phyloP scores from a whole-genome alignment of 768 basidiomycete species.

The Ramaria sp. region DNA sequence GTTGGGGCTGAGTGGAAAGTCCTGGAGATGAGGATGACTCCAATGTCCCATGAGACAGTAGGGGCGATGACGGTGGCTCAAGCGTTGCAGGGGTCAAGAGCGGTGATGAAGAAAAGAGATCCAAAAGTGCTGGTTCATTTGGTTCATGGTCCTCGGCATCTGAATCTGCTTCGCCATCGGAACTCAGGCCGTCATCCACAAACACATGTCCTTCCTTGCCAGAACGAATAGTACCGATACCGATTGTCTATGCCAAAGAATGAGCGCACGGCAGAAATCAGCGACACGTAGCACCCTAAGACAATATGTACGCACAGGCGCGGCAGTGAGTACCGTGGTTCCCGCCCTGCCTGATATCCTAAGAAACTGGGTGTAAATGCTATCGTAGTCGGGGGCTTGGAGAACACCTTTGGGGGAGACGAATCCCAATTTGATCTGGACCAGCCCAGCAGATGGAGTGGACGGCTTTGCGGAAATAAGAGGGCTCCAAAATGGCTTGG shows the following conservation, averaged over 20 bases:
- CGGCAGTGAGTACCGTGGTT: slow-evolving; percentile 55
- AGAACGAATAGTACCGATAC: slow-evolving; percentile 74
- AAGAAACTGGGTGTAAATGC: slow-evolving; percentile 50
- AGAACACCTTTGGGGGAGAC: slow-evolving; percentile 31
- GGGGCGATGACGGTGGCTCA: slow-evolving; percentile 16
- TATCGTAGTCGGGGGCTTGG: slow-evolving; percentile 40
- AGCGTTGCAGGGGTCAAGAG: slow-evolving; percentile 13
- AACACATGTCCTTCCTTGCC: slow-evolving; percentile 41
- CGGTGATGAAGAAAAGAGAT: neutral
- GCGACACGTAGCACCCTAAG: neutral
- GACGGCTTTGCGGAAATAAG: slow-evolving; percentile 39
- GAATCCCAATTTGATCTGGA: slow-evolving; percentile 55
- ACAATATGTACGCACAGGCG: slow-evolving; percentile 44
- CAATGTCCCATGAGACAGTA: slow-evolving; percentile 15
- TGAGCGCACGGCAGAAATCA: too few species aligned
- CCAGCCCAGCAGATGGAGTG: slow-evolving; percentile 37
- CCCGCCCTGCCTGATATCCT: slow-evolving; percentile 46
- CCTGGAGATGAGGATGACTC: slow-evolving; percentile 14
- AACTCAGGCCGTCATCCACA: slow-evolving; percentile 69
- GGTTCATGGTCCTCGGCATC: slow-evolving; percentile 20
- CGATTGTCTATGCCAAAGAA: slow-evolving; percentile 50
- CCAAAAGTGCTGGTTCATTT: neutral
- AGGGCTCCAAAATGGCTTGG: slow-evolving; percentile 35
- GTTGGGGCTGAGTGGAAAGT: slow-evolving; percentile 20
- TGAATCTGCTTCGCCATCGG: slow-evolving; percentile 32